Conservation (phyloP, 805 yeast species). For the Kockiozyma suomiensis region DNA sequence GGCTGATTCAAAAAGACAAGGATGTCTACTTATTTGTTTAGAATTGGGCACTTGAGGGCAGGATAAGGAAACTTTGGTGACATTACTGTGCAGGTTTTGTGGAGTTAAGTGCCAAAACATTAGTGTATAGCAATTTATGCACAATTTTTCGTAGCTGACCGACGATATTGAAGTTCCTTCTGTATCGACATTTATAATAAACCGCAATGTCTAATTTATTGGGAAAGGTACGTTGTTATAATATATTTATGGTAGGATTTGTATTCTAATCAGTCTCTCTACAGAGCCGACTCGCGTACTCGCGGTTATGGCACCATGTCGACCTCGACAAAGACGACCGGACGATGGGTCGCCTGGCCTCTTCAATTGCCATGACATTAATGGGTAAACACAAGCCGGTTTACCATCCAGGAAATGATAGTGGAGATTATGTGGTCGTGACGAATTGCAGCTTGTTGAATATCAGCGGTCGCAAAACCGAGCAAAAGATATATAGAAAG, state of each 20-base stretch:
- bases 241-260: too few relatives aligned
- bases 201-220: slow-evolving; percentile 45
- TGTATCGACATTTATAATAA: background rate
- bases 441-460: slow-evolving; percentile 83
- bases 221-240: slow-evolving; percentile 42
- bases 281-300: slow-evolving; percentile 69
- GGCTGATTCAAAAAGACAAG: too few relatives aligned
- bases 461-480: slow-evolving; percentile 82
- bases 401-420: slow-evolving; percentile 72
- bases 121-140: too few relatives aligned
- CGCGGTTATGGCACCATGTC: slow-evolving; percentile 94
- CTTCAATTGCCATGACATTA: slow-evolving; percentile 80
- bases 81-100: too few relatives aligned
- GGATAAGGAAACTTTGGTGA: too few relatives aligned
- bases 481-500: slow-evolving; percentile 81
- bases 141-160: too few relatives aligned
- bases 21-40: too few relatives aligned
- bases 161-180: too few relatives aligned
- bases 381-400: slow-evolving; percentile 99
- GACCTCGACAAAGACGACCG: slow-evolving; percentile 83
- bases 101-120: too few relatives aligned
- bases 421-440: slow-evolving; percentile 96
- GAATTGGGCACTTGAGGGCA: too few relatives aligned
- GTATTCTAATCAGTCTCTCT: too few relatives aligned
- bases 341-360: slow-evolving; percentile 89